Evolutionary conservation across 768 basidiomycete genomes (phyloP).

Genomic region (Termitomyces sp.): DNA sequence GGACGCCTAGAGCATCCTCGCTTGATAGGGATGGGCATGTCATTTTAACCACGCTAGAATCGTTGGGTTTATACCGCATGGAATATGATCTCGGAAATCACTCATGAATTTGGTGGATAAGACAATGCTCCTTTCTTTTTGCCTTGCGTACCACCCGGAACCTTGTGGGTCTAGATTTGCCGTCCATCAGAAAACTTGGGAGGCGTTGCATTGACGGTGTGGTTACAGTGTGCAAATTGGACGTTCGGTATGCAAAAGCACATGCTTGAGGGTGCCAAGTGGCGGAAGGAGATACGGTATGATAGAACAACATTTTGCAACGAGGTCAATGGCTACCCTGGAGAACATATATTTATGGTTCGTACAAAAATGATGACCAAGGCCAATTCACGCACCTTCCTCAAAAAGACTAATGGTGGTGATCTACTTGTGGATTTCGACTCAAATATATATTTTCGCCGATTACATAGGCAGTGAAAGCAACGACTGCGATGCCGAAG

Average conservation of each 20-base stretch:
- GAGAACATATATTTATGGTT: neutral
- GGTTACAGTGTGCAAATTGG: neutral
- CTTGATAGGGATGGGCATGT: neutral
- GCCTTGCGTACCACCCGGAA: neutral
- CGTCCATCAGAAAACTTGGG: neutral
- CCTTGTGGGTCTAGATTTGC: neutral
- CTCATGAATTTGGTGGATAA: neutral
- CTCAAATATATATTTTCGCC: conserved; percentile 71
- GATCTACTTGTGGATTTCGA: conserved; percentile 25
- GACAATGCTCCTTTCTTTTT: neutral
- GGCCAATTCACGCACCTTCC: conserved; percentile 13
- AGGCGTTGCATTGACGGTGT: neutral
- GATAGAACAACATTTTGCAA: neutral
- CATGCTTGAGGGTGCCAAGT: neutral
- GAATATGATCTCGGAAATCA: neutral
- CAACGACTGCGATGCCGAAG: conserved; percentile 88
- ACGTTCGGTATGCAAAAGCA: neutral
- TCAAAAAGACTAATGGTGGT: conserved; percentile 25
- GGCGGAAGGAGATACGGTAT: neutral
- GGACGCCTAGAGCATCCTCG: neutral
- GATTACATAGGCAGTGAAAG: conserved; percentile 89
- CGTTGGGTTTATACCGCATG: neutral
- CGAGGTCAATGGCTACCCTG: neutral
- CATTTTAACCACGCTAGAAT: neutral
- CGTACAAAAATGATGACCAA: neutral